These are phyloP conservation scores for Eruca vesicaria DNA, from an alignment of 441 rosid genomes.

Conservation along the genomic window DNA sequence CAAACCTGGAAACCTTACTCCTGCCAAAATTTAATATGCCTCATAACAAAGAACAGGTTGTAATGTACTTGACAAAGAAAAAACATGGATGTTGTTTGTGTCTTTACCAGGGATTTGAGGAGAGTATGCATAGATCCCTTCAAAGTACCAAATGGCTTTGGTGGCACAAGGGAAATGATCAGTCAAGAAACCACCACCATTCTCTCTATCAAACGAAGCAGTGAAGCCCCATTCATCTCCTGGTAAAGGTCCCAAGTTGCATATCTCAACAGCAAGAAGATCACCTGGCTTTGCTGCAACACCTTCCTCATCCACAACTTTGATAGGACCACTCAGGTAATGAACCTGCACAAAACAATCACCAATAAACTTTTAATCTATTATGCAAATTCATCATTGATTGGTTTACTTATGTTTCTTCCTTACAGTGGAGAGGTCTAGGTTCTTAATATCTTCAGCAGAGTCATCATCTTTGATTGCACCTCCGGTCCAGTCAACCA, in stretches of 20 bases:
- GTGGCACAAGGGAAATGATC: constrained; percentile 92
- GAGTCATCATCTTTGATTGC: constrained; percentile 62
- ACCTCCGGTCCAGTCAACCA: constrained; percentile 93
- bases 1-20: constrained; percentile 88
- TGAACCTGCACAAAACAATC: constrained; percentile 54
- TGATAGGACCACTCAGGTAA: constrained; percentile 83
- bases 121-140: constrained; percentile 81
- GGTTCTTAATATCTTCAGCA: constrained; percentile 55
- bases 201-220: constrained; percentile 83
- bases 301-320: constrained; percentile 66
- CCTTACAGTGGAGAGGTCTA: constrained; percentile 54
- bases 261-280: constrained; percentile 81
- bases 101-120: neutral
- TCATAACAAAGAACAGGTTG: neutral
- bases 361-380: neutral
- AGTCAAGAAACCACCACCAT: constrained; percentile 90
- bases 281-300: constrained; percentile 76
- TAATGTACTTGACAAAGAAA: neutral
- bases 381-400: neutral
- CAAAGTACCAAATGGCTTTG: constrained; percentile 93
- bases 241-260: constrained; percentile 88
- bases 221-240: constrained; percentile 96
- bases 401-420: neutral
- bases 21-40: neutral
- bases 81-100: neutral